Conservation (phyloP, 208 protist species). For the Herpetomonas tarakana region DNA sequence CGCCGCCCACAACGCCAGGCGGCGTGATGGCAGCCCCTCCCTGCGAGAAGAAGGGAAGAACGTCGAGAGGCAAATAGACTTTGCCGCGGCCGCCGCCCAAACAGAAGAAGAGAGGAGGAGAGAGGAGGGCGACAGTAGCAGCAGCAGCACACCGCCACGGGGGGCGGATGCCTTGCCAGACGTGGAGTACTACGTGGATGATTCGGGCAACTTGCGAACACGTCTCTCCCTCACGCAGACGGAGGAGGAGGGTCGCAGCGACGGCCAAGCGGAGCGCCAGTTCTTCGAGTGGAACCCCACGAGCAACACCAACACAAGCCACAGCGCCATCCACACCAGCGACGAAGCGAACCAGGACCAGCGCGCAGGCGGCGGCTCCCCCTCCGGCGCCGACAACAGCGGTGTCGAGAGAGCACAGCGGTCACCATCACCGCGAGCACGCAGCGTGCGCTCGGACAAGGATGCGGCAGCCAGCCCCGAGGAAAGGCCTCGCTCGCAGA, state of each 20-base stretch:
- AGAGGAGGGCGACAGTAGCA: neutral
- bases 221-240: neutral
- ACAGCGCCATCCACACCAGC: neutral
- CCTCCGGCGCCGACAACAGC: neutral
- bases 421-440: too few species aligned
- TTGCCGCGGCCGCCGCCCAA: too few species aligned
- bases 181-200: neutral
- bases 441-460: too few species aligned
- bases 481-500: neutral
- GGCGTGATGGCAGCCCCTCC: conserved; percentile 1
- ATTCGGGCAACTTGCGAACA: neutral
- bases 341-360: neutral
- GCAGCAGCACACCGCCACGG: neutral
- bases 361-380: too few species aligned
- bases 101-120: too few species aligned
- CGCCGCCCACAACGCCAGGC: conserved; percentile 1
- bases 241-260: neutral
- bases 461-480: too few species aligned
- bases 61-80: too few species aligned
- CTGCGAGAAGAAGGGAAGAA: neutral
- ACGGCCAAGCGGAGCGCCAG: neutral
- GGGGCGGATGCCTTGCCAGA: neutral
- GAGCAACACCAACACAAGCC: conserved; percentile 29
- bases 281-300: conserved; percentile 76
- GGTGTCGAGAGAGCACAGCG: too few species aligned